Conservation (phyloP, 305 asterid species). For the Solanum hybrid region DNA sequence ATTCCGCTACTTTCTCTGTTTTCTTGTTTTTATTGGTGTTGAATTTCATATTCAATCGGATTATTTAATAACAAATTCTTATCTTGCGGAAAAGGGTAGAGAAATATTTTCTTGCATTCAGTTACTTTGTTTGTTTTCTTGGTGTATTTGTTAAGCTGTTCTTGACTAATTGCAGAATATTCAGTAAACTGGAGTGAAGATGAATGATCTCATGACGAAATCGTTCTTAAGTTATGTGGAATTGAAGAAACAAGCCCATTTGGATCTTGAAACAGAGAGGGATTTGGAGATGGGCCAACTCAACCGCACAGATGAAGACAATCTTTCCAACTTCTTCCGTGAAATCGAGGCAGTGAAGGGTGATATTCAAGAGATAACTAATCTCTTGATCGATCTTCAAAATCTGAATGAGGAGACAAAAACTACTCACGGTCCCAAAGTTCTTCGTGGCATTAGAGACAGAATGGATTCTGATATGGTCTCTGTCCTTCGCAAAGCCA, state of each 20-base stretch:
- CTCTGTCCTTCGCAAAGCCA: slow-evolving; percentile 58
- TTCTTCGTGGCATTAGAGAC: slow-evolving; percentile 69
- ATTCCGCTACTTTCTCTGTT: neutral
- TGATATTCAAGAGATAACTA: slow-evolving; percentile 46
- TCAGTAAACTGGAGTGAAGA: slow-evolving; percentile 19
- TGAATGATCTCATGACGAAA: slow-evolving; percentile 85
- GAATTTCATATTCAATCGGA: neutral
- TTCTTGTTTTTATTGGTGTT: neutral
- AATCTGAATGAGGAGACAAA: slow-evolving; percentile 49
- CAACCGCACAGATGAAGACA: slow-evolving; percentile 25
- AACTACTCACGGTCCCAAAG: slow-evolving; percentile 53
- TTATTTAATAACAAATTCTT: neutral
- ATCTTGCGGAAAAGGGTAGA: neutral
- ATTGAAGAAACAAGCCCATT: slow-evolving; percentile 57
- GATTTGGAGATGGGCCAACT: slow-evolving; percentile 50
- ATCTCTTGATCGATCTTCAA: slow-evolving; percentile 67
- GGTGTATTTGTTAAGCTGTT: neutral
- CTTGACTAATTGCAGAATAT: neutral
- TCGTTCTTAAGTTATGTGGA: slow-evolving; percentile 69
- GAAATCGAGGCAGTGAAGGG: slow-evolving; percentile 45
- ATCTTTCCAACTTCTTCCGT: slow-evolving; percentile 48
- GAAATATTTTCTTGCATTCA: neutral
- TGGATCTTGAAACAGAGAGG: slow-evolving; percentile 34
- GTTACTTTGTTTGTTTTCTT: neutral
- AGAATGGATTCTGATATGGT: slow-evolving; percentile 76